phyloP scores from a whole-genome alignment of 768 basidiomycete species.

The Mycena venus region DNA sequence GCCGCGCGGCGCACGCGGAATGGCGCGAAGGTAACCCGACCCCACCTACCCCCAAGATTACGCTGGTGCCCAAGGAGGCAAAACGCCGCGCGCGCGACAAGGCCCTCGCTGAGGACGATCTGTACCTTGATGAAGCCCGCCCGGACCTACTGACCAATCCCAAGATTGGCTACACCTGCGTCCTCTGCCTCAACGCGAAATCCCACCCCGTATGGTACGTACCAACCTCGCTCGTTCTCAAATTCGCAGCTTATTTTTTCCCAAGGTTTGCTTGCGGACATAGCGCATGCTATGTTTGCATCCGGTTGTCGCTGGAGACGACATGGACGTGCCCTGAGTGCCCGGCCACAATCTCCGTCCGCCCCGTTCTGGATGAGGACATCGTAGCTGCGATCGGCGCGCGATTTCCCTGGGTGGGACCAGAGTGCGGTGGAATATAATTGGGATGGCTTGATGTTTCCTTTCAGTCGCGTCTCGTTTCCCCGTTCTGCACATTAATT shows the following conservation, averaged over 20 bases:
- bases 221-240: background rate
- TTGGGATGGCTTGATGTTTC: no score
- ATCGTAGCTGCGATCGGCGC: no score
- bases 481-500: no score
- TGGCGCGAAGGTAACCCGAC: no score
- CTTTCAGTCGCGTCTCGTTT: no score
- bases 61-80: background rate
- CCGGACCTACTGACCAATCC: background rate
- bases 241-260: background rate
- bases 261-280: background rate
- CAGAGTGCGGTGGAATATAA: no score
- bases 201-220: background rate
- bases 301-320: background rate
- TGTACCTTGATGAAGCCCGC: background rate
- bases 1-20: no score
- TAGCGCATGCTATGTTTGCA: constrained; percentile 4
- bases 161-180: background rate
- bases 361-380: no score
- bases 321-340: background rate
- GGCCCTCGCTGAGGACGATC: background rate
- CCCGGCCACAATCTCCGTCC: no score
- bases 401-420: no score
- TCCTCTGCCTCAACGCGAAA: background rate
- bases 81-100: background rate
- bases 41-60: background rate